Base-by-base conservation (phyloP, 2,329 filamentous ascomycete species). In the Colletotrichum lentis region DNA sequence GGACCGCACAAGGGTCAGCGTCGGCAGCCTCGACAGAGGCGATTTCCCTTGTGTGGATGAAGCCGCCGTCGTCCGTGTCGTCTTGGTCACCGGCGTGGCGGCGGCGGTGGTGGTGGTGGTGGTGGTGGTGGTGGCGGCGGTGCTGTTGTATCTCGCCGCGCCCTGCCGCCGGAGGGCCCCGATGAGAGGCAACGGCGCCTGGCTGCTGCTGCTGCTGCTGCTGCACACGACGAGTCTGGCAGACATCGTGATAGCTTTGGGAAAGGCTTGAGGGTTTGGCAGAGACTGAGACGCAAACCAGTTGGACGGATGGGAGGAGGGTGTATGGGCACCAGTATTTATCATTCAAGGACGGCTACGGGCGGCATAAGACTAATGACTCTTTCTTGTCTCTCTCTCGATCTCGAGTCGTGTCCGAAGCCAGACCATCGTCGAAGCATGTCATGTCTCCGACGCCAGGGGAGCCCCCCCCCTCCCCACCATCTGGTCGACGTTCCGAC, bases 351-450 rank as follows among this genome's bases (percentile, higher is more conserved):
- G 37, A 65, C 66, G 66, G 66, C 62, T 69, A 69, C 11, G 66
- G 66, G 20, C 66, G 66, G 66, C 66, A 60, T 60, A 65, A 65
- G 8, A 60, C 49, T 57, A n/a, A n/a, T n/a, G n/a, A n/a, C 37
- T 57, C 24, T 24, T 24, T 24, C 24, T 24, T 24, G 2, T 24
- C 24, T 31, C 27, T 10, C 27, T 31, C 27, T 31, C 27, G 7
- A 8, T 8, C 24, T 31, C 35, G 41, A 44, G 41, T 67, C 60
- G 47, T 16, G 53, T 31, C 61, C 18, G 47, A 49, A 49, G 44
- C 52, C 41, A 35, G 46, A 47, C 43, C 14, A 69, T 69, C 66
- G 65, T 69, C 35, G 50, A 65, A 20, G 43, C 20, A 43, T 49
- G 20, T 56, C 24, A 4, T 3, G 24, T 8, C 61, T 44, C 66